phyloP scores from a whole-genome alignment of 345 rosid genomes.

The Heritiera littoralis region DNA sequence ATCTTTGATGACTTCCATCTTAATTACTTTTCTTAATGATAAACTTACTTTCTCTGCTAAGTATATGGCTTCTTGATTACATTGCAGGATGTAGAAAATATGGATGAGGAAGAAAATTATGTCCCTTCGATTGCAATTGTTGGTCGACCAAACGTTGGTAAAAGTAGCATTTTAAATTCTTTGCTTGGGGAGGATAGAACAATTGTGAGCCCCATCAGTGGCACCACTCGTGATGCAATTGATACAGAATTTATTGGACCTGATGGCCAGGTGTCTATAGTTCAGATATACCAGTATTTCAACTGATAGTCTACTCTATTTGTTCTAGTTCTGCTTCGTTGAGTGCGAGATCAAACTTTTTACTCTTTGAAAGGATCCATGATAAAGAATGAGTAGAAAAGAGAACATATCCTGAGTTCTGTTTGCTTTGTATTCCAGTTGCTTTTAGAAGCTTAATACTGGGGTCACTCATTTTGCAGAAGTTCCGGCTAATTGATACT shows the following conservation, averaged over 20 bases:
- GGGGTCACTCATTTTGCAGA: conserved; percentile 50
- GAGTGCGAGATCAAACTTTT: background rate
- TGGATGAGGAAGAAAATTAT: conserved; percentile 60
- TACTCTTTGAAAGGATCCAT: background rate
- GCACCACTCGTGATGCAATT: conserved; percentile 98
- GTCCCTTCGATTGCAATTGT: conserved; percentile 91
- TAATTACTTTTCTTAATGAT: background rate
- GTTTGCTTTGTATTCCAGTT: conserved; percentile 19
- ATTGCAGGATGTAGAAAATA: conserved; percentile 47
- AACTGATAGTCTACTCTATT: background rate
- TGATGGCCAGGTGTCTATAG: conserved; percentile 70
- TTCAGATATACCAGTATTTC: conserved; percentile 11
- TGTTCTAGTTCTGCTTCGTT: background rate
- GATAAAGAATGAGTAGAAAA: conserved; percentile 7
- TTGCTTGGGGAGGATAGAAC: conserved; percentile 95
- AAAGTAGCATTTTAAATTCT: conserved; percentile 97
- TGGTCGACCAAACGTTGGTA: conserved; percentile 96
- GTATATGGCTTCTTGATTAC: background rate
- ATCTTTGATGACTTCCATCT: background rate
- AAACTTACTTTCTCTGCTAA: conserved; percentile 10
- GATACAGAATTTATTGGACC: conserved; percentile 89
- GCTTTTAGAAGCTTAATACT: conserved; percentile 16
- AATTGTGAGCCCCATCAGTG: conserved; percentile 96
- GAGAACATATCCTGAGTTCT: background rate
- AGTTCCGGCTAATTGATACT: conserved; percentile 88